A percentile compares a stretch with the other conserved stretches of the same genome.
phyloP scores from a whole-genome alignment of 768 basidiomycete species.

The Leccinum disarticulatum region DNA sequence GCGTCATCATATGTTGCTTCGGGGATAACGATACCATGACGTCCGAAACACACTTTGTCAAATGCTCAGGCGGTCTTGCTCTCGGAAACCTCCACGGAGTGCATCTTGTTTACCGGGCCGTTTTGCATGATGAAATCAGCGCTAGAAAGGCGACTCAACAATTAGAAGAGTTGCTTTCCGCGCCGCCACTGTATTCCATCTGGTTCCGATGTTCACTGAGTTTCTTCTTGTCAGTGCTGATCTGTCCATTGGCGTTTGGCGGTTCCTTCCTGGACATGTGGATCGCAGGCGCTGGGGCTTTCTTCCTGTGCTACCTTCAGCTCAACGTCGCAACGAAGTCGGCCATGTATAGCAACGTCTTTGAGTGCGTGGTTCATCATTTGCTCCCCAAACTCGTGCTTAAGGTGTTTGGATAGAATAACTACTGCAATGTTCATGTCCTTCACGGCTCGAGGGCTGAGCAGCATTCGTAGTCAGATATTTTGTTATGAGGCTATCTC shows the following conservation, averaged over 20 bases:
- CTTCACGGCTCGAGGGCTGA: conserved; percentile 77
- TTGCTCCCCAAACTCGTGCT: conserved; percentile 2
- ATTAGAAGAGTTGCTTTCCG: conserved; percentile 60
- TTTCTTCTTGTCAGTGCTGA: conserved; percentile 69
- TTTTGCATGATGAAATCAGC: conserved; percentile 90
- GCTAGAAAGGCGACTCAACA: conserved; percentile 71
- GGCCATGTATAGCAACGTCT: conserved; percentile 84
- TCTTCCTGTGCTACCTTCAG: conserved; percentile 68
- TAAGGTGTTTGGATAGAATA: conserved; percentile 49
- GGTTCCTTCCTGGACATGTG: conserved; percentile 85
- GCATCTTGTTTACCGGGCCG: conserved; percentile 79
- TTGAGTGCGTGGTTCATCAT: conserved; percentile 56
- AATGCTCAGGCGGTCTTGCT: conserved; percentile 71
- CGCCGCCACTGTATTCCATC: conserved; percentile 62
- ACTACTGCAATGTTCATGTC: conserved; percentile 81
- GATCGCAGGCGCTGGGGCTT: conserved; percentile 70
- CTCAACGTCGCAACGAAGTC: conserved; percentile 73
- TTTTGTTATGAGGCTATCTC: conserved; percentile 95
- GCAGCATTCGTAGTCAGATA: conserved; percentile 69
- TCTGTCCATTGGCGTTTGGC: conserved; percentile 84
- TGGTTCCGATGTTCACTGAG: conserved; percentile 65
- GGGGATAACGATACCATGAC: conserved; percentile 88
- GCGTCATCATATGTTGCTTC: conserved; percentile 83
- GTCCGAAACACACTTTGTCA: conserved; percentile 87
- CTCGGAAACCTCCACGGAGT: conserved; percentile 85